These are phyloP conservation scores for Cryptosporidium sp. DNA, from an alignment of 169 alveolate genomes.

Conservation along the genomic window DNA sequence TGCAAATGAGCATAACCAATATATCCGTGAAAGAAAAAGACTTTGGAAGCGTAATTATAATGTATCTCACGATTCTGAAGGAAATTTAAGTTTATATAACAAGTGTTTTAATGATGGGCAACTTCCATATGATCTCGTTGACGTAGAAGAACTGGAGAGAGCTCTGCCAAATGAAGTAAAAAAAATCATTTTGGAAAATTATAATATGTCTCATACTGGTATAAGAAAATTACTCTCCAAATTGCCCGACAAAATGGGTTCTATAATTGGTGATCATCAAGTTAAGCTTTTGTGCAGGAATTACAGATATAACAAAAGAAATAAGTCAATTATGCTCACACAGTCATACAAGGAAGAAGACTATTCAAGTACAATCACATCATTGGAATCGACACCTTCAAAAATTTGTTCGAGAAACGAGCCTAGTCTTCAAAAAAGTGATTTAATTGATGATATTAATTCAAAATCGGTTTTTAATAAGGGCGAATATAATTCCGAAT, in stretches of 20 bases:
- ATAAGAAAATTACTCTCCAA: conserved; percentile 48
- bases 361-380: not conserved
- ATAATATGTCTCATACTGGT: conserved; percentile 24
- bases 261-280: conserved; percentile 40
- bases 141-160: conserved; percentile 53
- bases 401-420: not conserved
- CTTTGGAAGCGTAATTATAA: not conserved
- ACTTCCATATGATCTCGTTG: conserved; percentile 47
- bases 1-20: conserved; percentile 25
- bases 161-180: conserved; percentile 34
- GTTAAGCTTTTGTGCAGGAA: conserved; percentile 47
- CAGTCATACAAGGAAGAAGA: conserved; percentile 5
- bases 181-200: conserved; percentile 48
- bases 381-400: conserved; percentile 2
- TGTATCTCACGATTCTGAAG: not conserved
- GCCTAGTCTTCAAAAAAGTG: not conserved
- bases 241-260: conserved; percentile 48
- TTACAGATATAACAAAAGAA: conserved; percentile 45
- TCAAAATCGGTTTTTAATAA: not conserved
- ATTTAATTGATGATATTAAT: not conserved
- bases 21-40: conserved; percentile 26
- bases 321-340: not conserved
- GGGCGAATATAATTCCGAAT: not conserved
- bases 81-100: not conserved
- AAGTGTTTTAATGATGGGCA: not conserved